Base-by-base conservation (phyloP, 2,329 filamentous ascomycete genomes). In the Monilinia aucupariae region DNA sequence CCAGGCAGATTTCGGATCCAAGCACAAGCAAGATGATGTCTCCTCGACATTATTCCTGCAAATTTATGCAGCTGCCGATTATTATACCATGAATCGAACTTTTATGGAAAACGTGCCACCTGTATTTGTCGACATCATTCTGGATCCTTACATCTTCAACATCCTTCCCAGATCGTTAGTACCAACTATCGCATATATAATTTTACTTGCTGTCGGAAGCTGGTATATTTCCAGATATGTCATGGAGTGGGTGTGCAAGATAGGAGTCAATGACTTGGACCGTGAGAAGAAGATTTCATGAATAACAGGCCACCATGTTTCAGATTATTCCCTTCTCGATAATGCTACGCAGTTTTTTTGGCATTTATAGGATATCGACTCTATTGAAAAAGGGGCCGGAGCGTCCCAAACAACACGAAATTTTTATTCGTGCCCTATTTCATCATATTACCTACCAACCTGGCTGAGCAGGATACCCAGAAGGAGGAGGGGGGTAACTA, bases 111-210 rank as follows among this genome's bases (percentile, higher is more conserved):
- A 81, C 65, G 88, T 90, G 17, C 87, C 87, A 2, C 84, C 86
- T 0, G 91, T 97, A 4, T 78, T 85, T 60, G 88, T 88, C 59
- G 93, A 99, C 70, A 76, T 86, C 75, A 89, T 97, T 70, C 83
- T 99, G 30, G 94, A 97, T 75, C 92, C 92, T 0, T 97, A 88
- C 72, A 65, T 96, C 48, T 77, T 87, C 71, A 94, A 96, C 77
- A 72, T 92, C 20, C 80, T 97, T 59, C 94, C 94, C 15, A 80
- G 80, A 59, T 96, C 92, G 4, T 78, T 97, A 20, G 71, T 89
- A 27, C 86, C 90, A 25, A 93, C 89, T 1, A 84, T 84, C 15
- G 78, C 77, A 43, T 96, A 92, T 75, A 80, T 96, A 61, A 70
- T 81, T 4, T 68, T 83, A 3, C 81, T 96, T 61, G 84, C 85